Evolutionary conservation across 2,329 filamentous ascomycete genomes (phyloP).

Genomic region (Stemphylium lycopersici): DNA sequence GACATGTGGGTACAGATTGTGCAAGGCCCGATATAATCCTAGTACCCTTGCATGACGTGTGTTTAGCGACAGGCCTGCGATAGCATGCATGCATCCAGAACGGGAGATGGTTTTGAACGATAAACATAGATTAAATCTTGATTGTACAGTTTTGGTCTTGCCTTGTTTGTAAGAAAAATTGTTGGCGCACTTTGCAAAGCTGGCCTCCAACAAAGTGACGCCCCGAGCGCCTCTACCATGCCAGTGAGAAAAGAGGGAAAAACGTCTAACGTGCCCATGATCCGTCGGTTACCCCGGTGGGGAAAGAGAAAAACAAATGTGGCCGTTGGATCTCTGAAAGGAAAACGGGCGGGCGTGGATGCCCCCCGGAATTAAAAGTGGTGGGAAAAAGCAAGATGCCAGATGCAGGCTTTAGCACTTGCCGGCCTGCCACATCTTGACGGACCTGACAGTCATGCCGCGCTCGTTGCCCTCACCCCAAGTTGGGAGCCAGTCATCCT

Average conservation of each 20-base stretch:
- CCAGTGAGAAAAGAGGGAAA: constrained; percentile 1
- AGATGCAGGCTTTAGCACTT: constrained; percentile 19
- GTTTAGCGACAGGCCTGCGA: no score
- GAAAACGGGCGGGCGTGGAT: neutral
- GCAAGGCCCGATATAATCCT: no score
- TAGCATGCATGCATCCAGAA: neutral
- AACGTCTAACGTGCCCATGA: constrained; percentile 7
- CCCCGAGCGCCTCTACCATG: constrained; percentile 10
- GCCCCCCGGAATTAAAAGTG: neutral
- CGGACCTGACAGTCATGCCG: constrained; percentile 68
- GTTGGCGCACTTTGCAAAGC: neutral
- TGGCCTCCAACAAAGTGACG: neutral
- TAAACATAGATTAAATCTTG: constrained; percentile 1
- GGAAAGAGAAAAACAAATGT: neutral
- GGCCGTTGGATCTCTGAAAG: neutral
- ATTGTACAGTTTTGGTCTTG: constrained; percentile 2
- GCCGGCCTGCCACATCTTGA: constrained; percentile 59
- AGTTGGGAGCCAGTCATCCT: constrained; percentile 66
- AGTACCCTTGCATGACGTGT: neutral
- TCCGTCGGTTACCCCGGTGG: neutral
- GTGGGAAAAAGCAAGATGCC: neutral
- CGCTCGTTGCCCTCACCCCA: constrained; percentile 67
- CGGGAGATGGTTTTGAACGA: neutral
- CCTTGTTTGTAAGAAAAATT: neutral
- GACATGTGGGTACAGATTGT: no score